Conservation (phyloP, 805 yeast genomes). For the Wickerhamiella bombiphila region DNA sequence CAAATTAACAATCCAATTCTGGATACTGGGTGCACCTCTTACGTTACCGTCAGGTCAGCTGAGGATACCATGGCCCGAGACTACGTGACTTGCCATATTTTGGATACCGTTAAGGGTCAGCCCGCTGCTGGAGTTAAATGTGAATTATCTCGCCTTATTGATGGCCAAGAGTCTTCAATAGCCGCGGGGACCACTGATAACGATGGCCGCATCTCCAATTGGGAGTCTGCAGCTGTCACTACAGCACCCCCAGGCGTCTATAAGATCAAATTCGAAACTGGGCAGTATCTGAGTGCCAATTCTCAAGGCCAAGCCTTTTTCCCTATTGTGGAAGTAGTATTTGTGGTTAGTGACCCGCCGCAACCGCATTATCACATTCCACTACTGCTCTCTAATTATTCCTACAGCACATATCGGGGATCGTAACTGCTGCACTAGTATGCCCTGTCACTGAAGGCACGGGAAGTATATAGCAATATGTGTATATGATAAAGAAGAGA, state of each 20-base stretch:
- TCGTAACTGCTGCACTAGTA: too few relatives aligned
- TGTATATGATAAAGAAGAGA: background rate
- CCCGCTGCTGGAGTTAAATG: constrained; percentile 74
- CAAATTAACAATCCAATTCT: background rate
- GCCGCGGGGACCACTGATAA: constrained; percentile 56
- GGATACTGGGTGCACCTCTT: too few relatives aligned
- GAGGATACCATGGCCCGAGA: constrained; percentile 22
- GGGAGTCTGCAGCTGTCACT: constrained; percentile 30
- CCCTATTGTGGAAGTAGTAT: constrained; percentile 74
- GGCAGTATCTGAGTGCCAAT: constrained; percentile 37
- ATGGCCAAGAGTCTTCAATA: constrained; percentile 28
- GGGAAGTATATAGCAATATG: too few relatives aligned
- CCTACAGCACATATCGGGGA: constrained; percentile 87
- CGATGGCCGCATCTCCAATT: constrained; percentile 66
- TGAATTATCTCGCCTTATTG: constrained; percentile 24
- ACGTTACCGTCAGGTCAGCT: too few relatives aligned
- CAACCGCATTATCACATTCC: constrained; percentile 86
- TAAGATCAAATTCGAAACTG: constrained; percentile 64
- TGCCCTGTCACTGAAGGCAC: too few relatives aligned
- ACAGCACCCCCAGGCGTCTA: constrained; percentile 46
- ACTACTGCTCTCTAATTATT: constrained; percentile 63
- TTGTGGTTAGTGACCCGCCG: constrained; percentile 50
- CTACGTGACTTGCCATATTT: constrained; percentile 79
- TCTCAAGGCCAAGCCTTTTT: constrained; percentile 35
- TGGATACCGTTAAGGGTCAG: constrained; percentile 69